Evolutionary conservation across 495 filamentous ascomycete species (phyloP).

Genomic region (Aspergillus wentii): DNA sequence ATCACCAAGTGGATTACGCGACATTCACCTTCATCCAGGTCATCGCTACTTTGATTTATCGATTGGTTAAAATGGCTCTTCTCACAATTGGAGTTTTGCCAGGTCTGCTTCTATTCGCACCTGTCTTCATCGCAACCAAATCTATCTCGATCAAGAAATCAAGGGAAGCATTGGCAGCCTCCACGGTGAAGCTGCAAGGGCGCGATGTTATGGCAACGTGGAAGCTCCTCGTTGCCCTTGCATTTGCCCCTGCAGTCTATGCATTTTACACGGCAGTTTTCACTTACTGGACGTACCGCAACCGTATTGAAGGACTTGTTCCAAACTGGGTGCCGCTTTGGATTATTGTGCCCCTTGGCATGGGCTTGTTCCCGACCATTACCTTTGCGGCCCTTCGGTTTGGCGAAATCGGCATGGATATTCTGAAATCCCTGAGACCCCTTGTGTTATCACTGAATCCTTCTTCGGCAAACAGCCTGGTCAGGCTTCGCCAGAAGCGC

Average conservation of each 20-base stretch:
- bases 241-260: conserved; percentile 82
- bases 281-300: conserved; percentile 72
- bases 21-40: conserved; percentile 74
- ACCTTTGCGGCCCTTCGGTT: conserved; percentile 94
- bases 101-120: conserved; percentile 80
- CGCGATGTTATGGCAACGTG: conserved; percentile 96
- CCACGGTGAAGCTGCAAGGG: conserved; percentile 89
- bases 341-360: conserved; percentile 63
- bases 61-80: conserved; percentile 67
- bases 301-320: conserved; percentile 73
- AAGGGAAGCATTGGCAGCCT: conserved; percentile 82
- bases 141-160: conserved; percentile 89
- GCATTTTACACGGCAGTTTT: conserved; percentile 70
- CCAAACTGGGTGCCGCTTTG: conserved; percentile 79
- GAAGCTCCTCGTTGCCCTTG: conserved; percentile 92
- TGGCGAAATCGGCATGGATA: conserved; percentile 97
- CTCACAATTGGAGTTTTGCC: conserved; percentile 81
- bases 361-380: conserved; percentile 79
- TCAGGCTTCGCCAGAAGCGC: conserved; percentile 69
- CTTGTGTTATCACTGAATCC: conserved; percentile 87
- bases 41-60: conserved; percentile 72
- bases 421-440: conserved; percentile 87
- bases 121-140: conserved; percentile 88
- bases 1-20: conserved; percentile 94
- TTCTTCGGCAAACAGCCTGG: conserved; percentile 74